Conservation (phyloP, 768 basidiomycete species). For the Coprinopsis marcescibilis region DNA sequence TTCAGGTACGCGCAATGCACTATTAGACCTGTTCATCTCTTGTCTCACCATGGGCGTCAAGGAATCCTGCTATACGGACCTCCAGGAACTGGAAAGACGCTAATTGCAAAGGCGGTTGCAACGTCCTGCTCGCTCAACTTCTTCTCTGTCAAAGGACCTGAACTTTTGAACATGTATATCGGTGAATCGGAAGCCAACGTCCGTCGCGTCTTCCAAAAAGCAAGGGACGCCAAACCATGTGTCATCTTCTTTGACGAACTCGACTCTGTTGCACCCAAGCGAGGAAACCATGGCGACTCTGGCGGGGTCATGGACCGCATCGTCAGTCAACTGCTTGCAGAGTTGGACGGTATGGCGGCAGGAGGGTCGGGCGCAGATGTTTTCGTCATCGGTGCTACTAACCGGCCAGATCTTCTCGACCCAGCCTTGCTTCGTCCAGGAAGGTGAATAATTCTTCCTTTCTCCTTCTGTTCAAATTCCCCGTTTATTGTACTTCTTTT, state of each 20-base stretch:
- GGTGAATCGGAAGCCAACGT: slow-evolving; percentile 99
- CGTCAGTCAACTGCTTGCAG: slow-evolving; percentile 89
- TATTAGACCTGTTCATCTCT: not conserved
- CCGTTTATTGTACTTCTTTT: slow-evolving; percentile 2
- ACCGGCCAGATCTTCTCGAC: slow-evolving; percentile 88
- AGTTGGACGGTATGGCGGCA: slow-evolving; percentile 83
- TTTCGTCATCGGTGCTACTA: slow-evolving; percentile 95
- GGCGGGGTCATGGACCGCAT: slow-evolving; percentile 98
- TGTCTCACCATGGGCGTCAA: slow-evolving; percentile 20
- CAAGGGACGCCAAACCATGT: slow-evolving; percentile 88
- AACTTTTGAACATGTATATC: slow-evolving; percentile 96
- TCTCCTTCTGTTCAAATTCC: not conserved
- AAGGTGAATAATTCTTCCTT: slow-evolving; percentile 36
- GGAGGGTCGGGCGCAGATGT: slow-evolving; percentile 62
- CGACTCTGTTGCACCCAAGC: slow-evolving; percentile 90
- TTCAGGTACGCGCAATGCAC: slow-evolving; percentile 53
- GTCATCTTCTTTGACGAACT: slow-evolving; percentile 97
- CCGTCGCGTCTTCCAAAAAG: slow-evolving; percentile 83
- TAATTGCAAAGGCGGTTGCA: slow-evolving; percentile 94
- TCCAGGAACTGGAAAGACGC: slow-evolving; percentile 92
- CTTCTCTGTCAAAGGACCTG: slow-evolving; percentile 96
- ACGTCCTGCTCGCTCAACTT: slow-evolving; percentile 94
- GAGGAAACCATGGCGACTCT: slow-evolving; percentile 93
- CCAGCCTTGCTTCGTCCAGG: slow-evolving; percentile 86
- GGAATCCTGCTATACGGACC: slow-evolving; percentile 92